phyloP scores from a whole-genome alignment of 2,329 filamentous ascomycete species.

The Exserohilum turcica region DNA sequence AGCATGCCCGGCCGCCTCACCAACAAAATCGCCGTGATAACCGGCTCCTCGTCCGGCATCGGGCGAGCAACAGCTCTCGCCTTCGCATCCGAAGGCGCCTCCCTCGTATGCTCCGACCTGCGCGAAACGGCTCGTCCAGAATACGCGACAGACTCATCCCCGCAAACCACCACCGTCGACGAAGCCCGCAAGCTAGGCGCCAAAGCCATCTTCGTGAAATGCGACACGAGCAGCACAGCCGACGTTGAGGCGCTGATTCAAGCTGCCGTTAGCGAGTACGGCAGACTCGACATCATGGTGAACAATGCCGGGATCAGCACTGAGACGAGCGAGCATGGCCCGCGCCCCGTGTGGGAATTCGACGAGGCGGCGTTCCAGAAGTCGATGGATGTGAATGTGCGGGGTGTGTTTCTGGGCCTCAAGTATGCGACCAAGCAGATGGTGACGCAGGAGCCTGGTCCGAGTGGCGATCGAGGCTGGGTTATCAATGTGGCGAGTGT shows the following conservation, averaged over 20 bases:
- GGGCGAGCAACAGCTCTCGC: conserved; percentile 42
- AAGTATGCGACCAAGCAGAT: conserved; percentile 58
- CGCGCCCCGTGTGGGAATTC: conserved; percentile 53
- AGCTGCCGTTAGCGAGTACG: conserved; percentile 51
- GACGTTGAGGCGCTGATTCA: conserved; percentile 52
- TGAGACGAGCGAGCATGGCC: conserved; percentile 31
- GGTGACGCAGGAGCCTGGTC: conserved; percentile 53
- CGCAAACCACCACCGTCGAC: conserved; percentile 35
- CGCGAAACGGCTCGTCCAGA: conserved; percentile 22
- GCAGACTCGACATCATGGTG: conserved; percentile 56
- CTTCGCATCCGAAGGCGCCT: conserved; percentile 41
- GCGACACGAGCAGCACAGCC: conserved; percentile 51
- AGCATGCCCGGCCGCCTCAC: conserved; percentile 33
- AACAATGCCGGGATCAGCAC: conserved; percentile 56
- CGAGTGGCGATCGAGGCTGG: conserved; percentile 50
- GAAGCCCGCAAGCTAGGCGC: conserved; percentile 39
- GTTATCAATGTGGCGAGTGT: conserved; percentile 63
- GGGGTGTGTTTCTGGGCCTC: conserved; percentile 50
- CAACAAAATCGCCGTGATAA: conserved; percentile 42
- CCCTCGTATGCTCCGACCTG: conserved; percentile 41
- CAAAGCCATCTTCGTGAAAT: conserved; percentile 44
- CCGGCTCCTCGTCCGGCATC: conserved; percentile 43
- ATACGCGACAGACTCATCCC: conserved; percentile 22
- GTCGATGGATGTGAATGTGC: conserved; percentile 46
- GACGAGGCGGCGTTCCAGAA: conserved; percentile 55